Evolutionary conservation across 441 rosid genomes (phyloP), one percentile per base, ranked within the genome.

Genomic region (Erodium trifolium): DNA sequence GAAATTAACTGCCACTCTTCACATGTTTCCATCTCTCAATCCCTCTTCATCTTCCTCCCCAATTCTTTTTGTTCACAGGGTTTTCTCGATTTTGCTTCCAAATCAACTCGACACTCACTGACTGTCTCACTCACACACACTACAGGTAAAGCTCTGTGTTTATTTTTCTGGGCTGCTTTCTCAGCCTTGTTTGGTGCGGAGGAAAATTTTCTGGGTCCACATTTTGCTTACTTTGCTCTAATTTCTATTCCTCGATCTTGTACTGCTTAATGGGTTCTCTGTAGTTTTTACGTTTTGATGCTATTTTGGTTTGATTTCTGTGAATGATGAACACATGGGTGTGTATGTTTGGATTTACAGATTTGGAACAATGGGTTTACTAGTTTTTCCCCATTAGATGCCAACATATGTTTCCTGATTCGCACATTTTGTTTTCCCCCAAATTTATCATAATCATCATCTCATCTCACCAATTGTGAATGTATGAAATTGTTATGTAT

Each of bases 21-120:
- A 18, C 2, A 9, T 9, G 6, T 59, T 41, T 41, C 29, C 13
- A 17, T 59, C 17, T 59, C 12, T 59, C 63, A 19, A 59, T 59
- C 63, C 13, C 63, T 17, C 13, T 47, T 59, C 63, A 5, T 59
- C 63, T 59, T 59, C 63, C 19, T 59, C 63, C 63, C 63, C 63
- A 59, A 59, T 59, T 59, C 9, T 59, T 19, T 19, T 16, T 23
- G 29, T 59, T 59, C 29, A 59, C 19, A 18, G 63, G 63, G 63
- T 19, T 59, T 59, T 59, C 29, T 59, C 63, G 17, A 59, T 59
- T 59, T 59, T 9, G 63, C 9, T 55, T 55, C 29, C 63, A 8
- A 59, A 59, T 59, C 63, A 6, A 59, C 27, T 59, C 63, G 19
- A 18, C 63, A 59, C 63, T 59, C 63, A 59, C 63, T 47, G 14